Evolutionary conservation across 148 eudicot species (phyloP), one percentile per base, ranked within the genome.

Genomic region (Pharnaceum exiguum): DNA sequence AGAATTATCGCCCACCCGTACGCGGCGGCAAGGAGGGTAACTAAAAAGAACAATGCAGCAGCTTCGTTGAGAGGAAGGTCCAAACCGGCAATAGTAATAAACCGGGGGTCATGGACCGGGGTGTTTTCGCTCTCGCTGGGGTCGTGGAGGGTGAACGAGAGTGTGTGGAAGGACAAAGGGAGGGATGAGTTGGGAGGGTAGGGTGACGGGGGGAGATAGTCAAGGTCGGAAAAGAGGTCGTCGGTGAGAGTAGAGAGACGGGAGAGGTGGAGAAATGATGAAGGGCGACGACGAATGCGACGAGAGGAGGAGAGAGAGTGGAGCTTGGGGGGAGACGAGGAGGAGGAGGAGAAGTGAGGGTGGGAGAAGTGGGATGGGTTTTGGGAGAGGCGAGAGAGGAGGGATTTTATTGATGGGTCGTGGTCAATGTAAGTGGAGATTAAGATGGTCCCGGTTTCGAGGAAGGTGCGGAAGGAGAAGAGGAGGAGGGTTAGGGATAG

Each of bases 181-280:
- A 57, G 48, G 1, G 31, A 22, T 2, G 78, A 11, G 19, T 68
- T 62, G 11, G 67, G 57, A 16, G 52, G 10, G 26, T 43, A 40
- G 15, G 80, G 70, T 8, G 76, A 75, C 12, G 71, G 32, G 23
- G 79, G 67, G 19, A 77, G 79, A 24, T 73, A 82, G 2, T 81
- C 80, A 7, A 78, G 86, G 8, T 88, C 85, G 33, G 96, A 85
- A 59, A 91, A 85, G 77, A 88, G 79, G 48, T 88, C 98, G 8
- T 88, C 96, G 47, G 88, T 95, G 2, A 88, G 78, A 18, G 90
- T 79, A 0, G 96, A 94, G n/a, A 85, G 83, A 0, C 95, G 86
- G 23, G 98, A 79, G 46, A 88, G 81, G 60, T 85, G 96, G 31
- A 85, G 86, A 16, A 88, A 85, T 7, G 85, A 81, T 15, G 86